phyloP scores from a whole-genome alignment of 108 stramenopile species.

The Nannochloropsis gaditana region DNA sequence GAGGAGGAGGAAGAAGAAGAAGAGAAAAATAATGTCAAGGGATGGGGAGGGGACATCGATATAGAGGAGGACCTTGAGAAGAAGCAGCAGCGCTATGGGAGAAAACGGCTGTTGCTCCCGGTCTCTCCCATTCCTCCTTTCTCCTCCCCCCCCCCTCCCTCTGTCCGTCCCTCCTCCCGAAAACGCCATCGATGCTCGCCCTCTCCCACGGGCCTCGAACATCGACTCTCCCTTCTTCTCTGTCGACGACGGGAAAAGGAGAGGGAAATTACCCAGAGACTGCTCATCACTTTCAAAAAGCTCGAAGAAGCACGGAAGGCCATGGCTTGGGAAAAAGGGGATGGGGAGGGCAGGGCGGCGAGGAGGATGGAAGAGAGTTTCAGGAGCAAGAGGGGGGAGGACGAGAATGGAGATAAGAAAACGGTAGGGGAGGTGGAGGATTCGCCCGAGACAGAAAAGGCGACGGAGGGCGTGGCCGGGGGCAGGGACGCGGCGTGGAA shows the following conservation, averaged over 20 bases:
- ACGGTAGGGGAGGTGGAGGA: neutral
- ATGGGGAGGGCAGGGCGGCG: neutral
- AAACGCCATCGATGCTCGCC: neutral
- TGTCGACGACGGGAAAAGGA: neutral
- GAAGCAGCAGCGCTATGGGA: neutral
- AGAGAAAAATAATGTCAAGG: neutral
- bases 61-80: neutral
- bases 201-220: too few relatives aligned
- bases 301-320: neutral
- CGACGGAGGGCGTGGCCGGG: too few relatives aligned
- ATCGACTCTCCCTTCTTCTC: neutral
- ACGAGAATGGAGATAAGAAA: neutral
- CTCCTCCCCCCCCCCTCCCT: neutral
- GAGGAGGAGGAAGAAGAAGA: neutral
- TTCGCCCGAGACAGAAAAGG: too few relatives aligned
- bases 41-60: neutral
- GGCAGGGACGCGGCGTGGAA: too few relatives aligned
- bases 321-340: neutral
- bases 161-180: neutral
- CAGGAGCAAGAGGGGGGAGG: neutral
- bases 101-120: neutral
- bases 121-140: neutral
- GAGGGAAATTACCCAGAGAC: neutral
- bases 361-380: neutral
- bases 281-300: neutral